Evolutionary conservation across 495 filamentous ascomycete species (phyloP).

Genomic region (Neurospora sp.): DNA sequence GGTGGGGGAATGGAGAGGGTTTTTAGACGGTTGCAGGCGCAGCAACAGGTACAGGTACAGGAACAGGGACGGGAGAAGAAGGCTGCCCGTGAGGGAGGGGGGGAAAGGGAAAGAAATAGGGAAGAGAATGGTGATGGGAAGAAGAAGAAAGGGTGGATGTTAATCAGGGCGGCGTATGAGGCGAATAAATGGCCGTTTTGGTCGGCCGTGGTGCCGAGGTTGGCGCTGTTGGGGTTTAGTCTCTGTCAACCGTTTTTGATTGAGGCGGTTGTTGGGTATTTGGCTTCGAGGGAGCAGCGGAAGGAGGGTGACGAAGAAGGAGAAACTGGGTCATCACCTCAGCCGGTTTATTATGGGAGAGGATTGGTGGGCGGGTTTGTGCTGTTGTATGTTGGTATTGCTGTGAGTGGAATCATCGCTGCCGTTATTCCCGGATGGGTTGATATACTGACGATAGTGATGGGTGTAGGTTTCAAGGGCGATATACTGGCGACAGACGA

Average conservation of each 20-base stretch:
- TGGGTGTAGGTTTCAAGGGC: slow-evolving; percentile 9
- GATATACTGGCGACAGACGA: slow-evolving; percentile 35
- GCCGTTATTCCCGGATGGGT: neutral
- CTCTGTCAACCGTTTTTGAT: slow-evolving; percentile 10
- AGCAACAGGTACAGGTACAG: no score
- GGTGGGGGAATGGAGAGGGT: neutral
- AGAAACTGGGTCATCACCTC: neutral
- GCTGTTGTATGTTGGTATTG: slow-evolving; percentile 47
- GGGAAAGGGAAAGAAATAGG: neutral
- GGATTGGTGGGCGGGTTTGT: slow-evolving; percentile 46
- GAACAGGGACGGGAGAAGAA: no score
- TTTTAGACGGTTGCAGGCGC: neutral
- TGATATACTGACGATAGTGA: neutral
- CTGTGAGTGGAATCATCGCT: slow-evolving; percentile 16
- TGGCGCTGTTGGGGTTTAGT: slow-evolving; percentile 7
- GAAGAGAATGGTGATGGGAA: no score
- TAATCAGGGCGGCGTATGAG: neutral
- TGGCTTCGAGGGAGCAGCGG: neutral
- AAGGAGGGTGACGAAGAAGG: neutral
- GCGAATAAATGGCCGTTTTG: slow-evolving; percentile 4
- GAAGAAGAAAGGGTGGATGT: neutral
- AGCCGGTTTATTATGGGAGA: slow-evolving; percentile 24
- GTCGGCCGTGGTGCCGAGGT: slow-evolving; percentile 1
- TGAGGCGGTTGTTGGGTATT: neutral
- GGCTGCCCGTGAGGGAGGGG: neutral